These are phyloP conservation scores for Cochlearia excelsa DNA, from an alignment of 345 rosid genomes.

Conservation along the genomic window DNA sequence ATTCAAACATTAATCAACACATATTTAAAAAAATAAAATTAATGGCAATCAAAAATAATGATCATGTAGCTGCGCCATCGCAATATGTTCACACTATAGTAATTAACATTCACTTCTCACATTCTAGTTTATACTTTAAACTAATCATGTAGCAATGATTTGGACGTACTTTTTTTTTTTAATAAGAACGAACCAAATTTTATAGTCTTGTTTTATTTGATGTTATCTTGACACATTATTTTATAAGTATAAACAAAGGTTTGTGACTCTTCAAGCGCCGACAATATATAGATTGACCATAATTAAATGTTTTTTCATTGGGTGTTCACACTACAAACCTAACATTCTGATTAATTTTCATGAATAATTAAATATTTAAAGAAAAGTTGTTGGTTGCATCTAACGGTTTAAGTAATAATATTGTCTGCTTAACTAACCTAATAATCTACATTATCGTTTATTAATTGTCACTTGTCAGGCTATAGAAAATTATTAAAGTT, in stretches of 20 bases:
- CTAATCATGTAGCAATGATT: conserved; percentile 1
- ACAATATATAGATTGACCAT: conserved; percentile 17
- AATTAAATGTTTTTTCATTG: conserved; percentile 5
- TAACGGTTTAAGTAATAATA: conserved; percentile 5
- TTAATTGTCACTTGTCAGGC: conserved; percentile 7
- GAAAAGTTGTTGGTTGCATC: conserved; percentile 17
- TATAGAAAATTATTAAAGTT: background rate
- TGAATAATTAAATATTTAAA: conserved; percentile 5
- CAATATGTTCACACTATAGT: background rate
- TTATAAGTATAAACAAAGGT: background rate
- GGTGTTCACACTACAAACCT: conserved; percentile 30
- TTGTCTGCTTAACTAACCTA: conserved; percentile 28
- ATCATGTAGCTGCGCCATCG: background rate
- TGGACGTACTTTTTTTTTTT: background rate
- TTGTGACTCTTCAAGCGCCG: conserved; percentile 28
- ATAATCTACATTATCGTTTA: conserved; percentile 3
- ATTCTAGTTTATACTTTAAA: background rate
- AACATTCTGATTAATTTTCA: conserved; percentile 19
- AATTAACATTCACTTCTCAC: background rate
- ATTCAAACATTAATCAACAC: too few relatives aligned
- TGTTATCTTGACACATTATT: background rate
- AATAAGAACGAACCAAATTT: background rate
- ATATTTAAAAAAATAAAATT: too few relatives aligned
- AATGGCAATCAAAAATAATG: too few relatives aligned
- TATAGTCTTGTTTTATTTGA: background rate